Evolutionary conservation across 164 flowering plant genomes (phyloP), one percentile per base, ranked within the genome.

Genomic region (Vitis amurensis): DNA sequence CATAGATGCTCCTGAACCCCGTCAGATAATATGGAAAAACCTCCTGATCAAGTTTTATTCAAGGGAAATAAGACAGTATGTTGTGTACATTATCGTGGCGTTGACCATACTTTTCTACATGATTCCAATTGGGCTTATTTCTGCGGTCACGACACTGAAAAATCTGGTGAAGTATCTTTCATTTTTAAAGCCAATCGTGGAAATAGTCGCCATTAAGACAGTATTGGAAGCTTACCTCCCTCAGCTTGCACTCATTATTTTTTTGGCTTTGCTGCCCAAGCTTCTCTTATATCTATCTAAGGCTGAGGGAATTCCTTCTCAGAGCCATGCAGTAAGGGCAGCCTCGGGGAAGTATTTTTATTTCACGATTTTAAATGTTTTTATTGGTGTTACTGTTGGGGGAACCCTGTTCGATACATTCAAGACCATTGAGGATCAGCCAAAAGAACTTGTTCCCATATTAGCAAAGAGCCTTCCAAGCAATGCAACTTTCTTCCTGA

Each of bases 271-370:
- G 81, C 76, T 95, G 80, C 98, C 99, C 1, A 87, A 69, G 69
- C 72, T 93, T 31, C 92, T 95, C 56, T 57, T 95, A 86, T 82
- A 86, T 64, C 78, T 95, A 9, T 89, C 98, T 2, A 93, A 93
- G 76, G 50, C 75, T 0, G 99, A 95, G 78, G 99, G 98, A 19
- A 89, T 95, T 62, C 88, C 98, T 70, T 86, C 96, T 6, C 66
- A 64, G 75, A 85, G 96, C 69, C 98, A 95, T 76, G 89, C 78
- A 13, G 72, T 78, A 11, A 86, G 99, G 77, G 99, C 93, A 52
- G 75, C 94, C n/a, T 91, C 98, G 0, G 99, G 99, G 49, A 95
- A 95, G 65, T 95, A 91, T 63, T 95, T 95, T 73, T 95, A 95
- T 66, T 95, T 95, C 69, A 64, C 80, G 1, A 86, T 95, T 58